Conservation (phyloP, 2,329 filamentous ascomycete genomes). For the Teratosphaeria pseudoeucalypti region DNA sequence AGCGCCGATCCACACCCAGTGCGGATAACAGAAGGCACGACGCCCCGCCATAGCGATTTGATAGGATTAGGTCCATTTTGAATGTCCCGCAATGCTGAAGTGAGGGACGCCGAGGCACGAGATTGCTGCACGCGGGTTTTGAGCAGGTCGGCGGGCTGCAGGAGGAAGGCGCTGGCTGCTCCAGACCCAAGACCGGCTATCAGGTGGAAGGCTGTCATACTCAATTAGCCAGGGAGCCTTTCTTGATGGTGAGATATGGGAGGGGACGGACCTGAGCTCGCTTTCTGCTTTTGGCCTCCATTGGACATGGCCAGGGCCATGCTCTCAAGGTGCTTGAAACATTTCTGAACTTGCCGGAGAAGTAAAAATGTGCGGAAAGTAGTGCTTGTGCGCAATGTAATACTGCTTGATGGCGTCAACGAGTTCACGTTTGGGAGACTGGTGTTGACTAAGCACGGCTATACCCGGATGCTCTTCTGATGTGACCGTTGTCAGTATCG, state of each 20-base stretch:
- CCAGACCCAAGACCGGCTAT: slow-evolving; percentile 79
- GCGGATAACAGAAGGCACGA: slow-evolving; percentile 80
- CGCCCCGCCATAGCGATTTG: slow-evolving; percentile 79
- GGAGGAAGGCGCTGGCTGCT: slow-evolving; percentile 73
- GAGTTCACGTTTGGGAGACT: not conserved
- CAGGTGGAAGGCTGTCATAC: slow-evolving; percentile 64
- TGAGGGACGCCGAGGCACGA: slow-evolving; percentile 50
- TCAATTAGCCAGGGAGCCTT: too few species aligned
- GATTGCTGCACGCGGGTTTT: slow-evolving; percentile 95
- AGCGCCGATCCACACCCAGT: slow-evolving; percentile 88
- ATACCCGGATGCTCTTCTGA: not conserved
- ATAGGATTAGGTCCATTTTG: slow-evolving; percentile 56
- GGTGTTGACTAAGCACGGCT: not conserved
- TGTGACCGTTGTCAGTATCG: not conserved
- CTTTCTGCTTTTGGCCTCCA: slow-evolving; percentile 39
- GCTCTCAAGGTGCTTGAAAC: not conserved
- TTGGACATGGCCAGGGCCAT: slow-evolving; percentile 36
- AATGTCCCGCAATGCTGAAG: slow-evolving; percentile 59
- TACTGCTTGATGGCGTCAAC: not conserved
- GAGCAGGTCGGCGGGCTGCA: slow-evolving; percentile 90
- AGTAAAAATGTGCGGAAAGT: not conserved
- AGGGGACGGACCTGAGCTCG: slow-evolving; percentile 36
- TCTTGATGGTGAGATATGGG: too few species aligned
- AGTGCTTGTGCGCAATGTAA: not conserved
- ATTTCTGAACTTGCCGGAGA: not conserved